phyloP scores from a whole-genome alignment of 2,329 filamentous ascomycete species.

The Neospermospora avenae region DNA sequence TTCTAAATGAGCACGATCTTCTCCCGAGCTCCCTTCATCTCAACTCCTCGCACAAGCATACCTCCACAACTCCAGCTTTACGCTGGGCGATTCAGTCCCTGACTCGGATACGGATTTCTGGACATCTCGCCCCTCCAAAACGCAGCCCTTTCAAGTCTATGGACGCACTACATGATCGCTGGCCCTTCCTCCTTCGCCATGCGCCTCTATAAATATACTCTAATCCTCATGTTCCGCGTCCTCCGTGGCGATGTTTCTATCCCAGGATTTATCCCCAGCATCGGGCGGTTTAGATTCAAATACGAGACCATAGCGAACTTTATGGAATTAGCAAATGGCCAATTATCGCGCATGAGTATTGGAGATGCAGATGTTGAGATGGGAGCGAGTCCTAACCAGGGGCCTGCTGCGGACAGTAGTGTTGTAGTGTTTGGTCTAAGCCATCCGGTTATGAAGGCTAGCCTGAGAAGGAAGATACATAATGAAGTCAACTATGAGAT shows the following conservation, averaged over 20 bases:
- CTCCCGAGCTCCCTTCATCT: not conserved
- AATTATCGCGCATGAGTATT: not conserved
- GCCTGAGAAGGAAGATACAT: constrained; percentile 1
- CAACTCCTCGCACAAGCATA: not conserved
- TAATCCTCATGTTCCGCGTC: not conserved
- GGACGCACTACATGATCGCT: not conserved
- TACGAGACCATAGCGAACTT: not conserved
- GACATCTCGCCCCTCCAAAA: not conserved
- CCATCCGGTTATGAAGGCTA: not conserved
- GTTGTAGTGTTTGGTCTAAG: not conserved
- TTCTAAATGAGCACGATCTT: not conserved
- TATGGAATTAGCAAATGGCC: not conserved
- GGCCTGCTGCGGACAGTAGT: not conserved
- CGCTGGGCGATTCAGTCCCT: constrained; percentile 3
- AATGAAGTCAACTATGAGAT: constrained; percentile 1
- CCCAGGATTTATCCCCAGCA: constrained; percentile 9
- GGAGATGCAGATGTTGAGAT: not conserved
- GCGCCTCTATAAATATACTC: constrained; percentile 8
- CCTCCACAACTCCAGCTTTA: not conserved
- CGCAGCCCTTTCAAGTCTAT: not conserved
- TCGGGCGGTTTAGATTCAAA: constrained; percentile 4
- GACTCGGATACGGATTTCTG: constrained; percentile 7
- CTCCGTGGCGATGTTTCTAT: not conserved
- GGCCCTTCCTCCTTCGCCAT: constrained; percentile 7
- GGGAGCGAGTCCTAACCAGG: not conserved